phyloP scores from a whole-genome alignment of 208 protist species.

The Histomonas meleagridis region DNA sequence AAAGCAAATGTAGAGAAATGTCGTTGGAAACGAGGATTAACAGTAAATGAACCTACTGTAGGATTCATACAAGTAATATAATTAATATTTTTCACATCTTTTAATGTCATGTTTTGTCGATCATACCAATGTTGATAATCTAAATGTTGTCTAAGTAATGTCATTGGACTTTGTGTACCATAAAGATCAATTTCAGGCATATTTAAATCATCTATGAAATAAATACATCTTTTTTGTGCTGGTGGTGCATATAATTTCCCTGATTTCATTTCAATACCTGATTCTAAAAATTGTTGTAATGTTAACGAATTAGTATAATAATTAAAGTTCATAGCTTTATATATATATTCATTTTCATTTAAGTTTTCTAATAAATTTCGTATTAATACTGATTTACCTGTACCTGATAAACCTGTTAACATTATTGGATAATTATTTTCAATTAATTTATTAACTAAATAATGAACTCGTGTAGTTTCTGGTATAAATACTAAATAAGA shows the following conservation, averaged over 20 bases:
- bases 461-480: constrained; percentile 79
- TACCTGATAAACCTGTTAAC: constrained; percentile 83
- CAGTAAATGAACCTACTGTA: constrained; percentile 86
- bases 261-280: constrained; percentile 83
- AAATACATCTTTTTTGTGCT: constrained; percentile 82
- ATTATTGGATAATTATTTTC: constrained; percentile 77
- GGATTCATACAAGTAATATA: constrained; percentile 91
- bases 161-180: constrained; percentile 85
- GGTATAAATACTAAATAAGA: constrained; percentile 72
- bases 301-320: constrained; percentile 72
- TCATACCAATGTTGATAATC: constrained; percentile 93
- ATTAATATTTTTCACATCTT: constrained; percentile 78
- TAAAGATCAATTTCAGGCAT: constrained; percentile 93
- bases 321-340: constrained; percentile 82
- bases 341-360: constrained; percentile 70
- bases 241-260: constrained; percentile 78
- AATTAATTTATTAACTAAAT: constrained; percentile 76
- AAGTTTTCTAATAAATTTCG: constrained; percentile 77
- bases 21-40: constrained; percentile 79
- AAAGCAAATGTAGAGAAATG: constrained; percentile 86
- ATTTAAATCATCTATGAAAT: constrained; percentile 94
- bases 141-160: constrained; percentile 84
- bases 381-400: constrained; percentile 86
- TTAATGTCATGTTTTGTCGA: constrained; percentile 70
- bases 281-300: constrained; percentile 82